phyloP scores from a whole-genome alignment of 176 grass and related monocot genomes.

The Oryza rufipogon region DNA sequence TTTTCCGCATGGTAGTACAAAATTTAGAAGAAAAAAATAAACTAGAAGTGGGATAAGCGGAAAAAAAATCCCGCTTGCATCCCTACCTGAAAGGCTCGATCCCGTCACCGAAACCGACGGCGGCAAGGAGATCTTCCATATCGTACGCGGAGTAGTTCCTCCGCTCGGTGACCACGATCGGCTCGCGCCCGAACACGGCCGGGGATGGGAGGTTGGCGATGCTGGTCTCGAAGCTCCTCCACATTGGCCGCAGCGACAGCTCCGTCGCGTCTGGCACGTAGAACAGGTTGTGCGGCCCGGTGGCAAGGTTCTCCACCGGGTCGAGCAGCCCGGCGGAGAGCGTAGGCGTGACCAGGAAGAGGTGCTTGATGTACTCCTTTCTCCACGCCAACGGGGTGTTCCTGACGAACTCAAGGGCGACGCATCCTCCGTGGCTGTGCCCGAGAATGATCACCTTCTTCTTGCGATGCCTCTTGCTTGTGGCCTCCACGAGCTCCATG shows the following conservation, averaged over 20 bases:
- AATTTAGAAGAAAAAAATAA: too few species aligned
- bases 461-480: neutral
- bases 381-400: neutral
- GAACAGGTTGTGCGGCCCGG: neutral
- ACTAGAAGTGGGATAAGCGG: too few species aligned
- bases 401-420: neutral
- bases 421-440: neutral
- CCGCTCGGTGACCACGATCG: neutral
- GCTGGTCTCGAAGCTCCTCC: neutral
- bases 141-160: slow-evolving; percentile 14
- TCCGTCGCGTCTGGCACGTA: neutral
- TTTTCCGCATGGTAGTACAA: too few species aligned
- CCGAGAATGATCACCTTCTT: neutral
- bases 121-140: neutral
- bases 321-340: neutral
- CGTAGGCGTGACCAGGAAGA: neutral
- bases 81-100: neutral
- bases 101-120: neutral
- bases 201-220: neutral
- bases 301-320: neutral
- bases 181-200: neutral
- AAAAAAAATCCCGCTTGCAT: too few species aligned
- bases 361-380: neutral
- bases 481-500: neutral
- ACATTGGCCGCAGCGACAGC: neutral